Evolutionary conservation across 2,329 filamentous ascomycete species (phyloP), one percentile per base, ranked within the genome.

Genomic region (Cadophora malorum): DNA sequence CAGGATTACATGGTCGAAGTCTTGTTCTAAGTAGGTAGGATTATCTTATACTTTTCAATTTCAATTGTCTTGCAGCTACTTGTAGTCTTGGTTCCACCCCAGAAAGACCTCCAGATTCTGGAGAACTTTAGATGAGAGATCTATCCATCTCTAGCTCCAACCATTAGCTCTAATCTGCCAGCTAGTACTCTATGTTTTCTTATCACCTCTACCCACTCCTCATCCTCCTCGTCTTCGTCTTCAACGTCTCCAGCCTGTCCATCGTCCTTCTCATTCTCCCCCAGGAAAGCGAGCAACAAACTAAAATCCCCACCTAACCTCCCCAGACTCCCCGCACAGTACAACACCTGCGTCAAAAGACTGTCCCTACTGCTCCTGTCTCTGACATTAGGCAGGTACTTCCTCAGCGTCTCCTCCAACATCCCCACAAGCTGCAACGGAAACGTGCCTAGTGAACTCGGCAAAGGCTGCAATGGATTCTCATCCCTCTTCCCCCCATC

Each of bases 221-320:
- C 82, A 21, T 79, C 76, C 8, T 77, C 77, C 6, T 76, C 28
- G 5, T 28, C 73, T 6, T 71, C 69, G 19, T 78, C 76, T 9
- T 86, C 83, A 0, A 83, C 84, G 25, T 81, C 81, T 28, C 78
- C 78, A 19, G 78, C 76, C n/a, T 76, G 77, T 75, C 82, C 73
- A 73, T 78, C 78, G 0, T 77, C 77, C 3, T 60, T 66, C 2
- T 69, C 67, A 19, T 14, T 5, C 74, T 72, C 69, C 16, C 65
- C 60, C 53, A 87, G 82, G 64, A 85, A 86, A 41, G 94, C 93
- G 67, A 98, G 84, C 72, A 97, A 87, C 82, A 97, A 87, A 66
- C 94, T 91, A 79, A 99, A 99, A 78, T 99, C 96, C 1, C 93
- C 94, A 1, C 96, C 96, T 0, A 98, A 82, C 58, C 96, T 86